Evolutionary conservation across 306 rosid species (phyloP), one percentile per base, ranked within the genome.

Genomic region (peach (Prunus persica)): DNA sequence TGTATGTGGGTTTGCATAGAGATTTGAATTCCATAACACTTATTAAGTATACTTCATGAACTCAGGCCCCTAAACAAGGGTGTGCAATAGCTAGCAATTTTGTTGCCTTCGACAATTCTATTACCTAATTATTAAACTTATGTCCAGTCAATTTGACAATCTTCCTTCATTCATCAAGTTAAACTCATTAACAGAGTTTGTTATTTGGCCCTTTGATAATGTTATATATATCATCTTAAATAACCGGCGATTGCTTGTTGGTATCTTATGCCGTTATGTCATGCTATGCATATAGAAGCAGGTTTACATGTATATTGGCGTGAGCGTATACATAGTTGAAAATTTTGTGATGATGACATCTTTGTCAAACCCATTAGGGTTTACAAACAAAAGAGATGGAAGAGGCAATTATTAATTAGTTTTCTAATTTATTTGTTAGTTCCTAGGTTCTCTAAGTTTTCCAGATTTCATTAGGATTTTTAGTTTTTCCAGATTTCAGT

Each of bases 241-340:
- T 19, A 45, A 55, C 4, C 5, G 52, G 75, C 3, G 65, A 71
- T 71, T 10, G 18, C 60, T 55, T 25, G 55, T 20, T 38, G 20
- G 6, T 20, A 19, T 16, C 28, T 11, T 7, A 13, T 18, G 30
- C 49, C 32, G 6, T 20, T 34, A 34, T 3, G 12, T n/a, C 34
- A 20, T 14, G 52, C 76, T 22, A 30, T 54, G 49, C 65, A 71
- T 32, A 71, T 54, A 55, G 46, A 61, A 71, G 51, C 64, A 34
- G 45, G 51, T 38, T 45, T 72, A 22, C 5, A 11, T 71, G 30
- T 19, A 51, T 43, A 52, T 18, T 25, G 11, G 13, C 4, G 19
- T 56, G 49, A 52, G 60, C 60, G 10, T 58, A 25, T 22, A 24
- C 30, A 22, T 11, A 22, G 64, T 58, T 24, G 14, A 24, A 58